Base-by-base conservation (phyloP, 352 stramenopile species). In the Aphanomyces invadans region DNA sequence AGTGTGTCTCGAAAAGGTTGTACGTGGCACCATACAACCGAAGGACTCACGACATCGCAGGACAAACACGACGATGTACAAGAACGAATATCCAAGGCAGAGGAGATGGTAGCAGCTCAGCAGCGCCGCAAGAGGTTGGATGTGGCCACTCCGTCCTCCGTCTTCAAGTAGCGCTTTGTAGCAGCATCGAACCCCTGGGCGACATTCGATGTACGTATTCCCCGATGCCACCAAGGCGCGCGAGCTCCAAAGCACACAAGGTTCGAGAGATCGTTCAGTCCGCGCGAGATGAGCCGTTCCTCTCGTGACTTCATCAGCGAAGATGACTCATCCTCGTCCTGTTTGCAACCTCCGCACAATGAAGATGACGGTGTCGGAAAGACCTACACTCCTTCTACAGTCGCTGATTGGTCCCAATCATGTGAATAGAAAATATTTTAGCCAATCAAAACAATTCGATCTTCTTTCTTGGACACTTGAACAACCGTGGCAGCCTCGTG, bases 261-360 rank as follows among this genome's bases (percentile, higher is more conserved):
- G 89, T 92, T 42, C 80, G 83, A 9, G 76, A 87, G 31, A 65
- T 74, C 32, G 77, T 92, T 42, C 83, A 92, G 69, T 78, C 89
- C 61, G 74, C 72, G 38, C 74, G 83, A 45, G 83, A 92, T 66
- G 79, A 89, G 56, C 76, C 74, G 26, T 92, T 85, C 72, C 76
- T 87, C 74, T 82, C 73, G 11, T 87, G 49, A 57, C n/a, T 11
- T 31, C n/a, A 15, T n/a, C n/a, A n/a, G n/a, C n/a, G n/a, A n/a
- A n/a, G n/a, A n/a, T n/a, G n/a, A n/a, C n/a, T n/a, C n/a, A n/a
- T n/a, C n/a, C n/a, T n/a, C n/a, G n/a, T n/a, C n/a, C n/a, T n/a
- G n/a, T n/a, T n/a, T n/a, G n/a, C n/a, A n/a, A n/a, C n/a, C n/a
- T n/a, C n/a, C n/a, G n/a, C n/a, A n/a, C n/a, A n/a, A n/a, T n/a